These are phyloP conservation scores for Schwanniomyces pseudopolymorphus DNA, from an alignment of 805 yeast genomes.

Conservation along the genomic window DNA sequence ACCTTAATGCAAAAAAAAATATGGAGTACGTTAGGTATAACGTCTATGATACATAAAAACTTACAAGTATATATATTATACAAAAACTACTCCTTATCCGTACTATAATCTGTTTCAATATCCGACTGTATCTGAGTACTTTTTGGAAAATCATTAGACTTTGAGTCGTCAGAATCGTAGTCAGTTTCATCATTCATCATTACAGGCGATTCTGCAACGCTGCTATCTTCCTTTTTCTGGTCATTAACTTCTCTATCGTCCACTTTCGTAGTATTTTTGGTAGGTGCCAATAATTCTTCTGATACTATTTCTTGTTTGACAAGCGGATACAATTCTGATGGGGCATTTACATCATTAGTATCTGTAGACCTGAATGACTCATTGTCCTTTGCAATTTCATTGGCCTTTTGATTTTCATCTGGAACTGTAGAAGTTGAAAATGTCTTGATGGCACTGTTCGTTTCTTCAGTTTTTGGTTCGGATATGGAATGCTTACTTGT, in stretches of 20 bases:
- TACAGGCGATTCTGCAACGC: not conserved
- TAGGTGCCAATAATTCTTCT: not conserved
- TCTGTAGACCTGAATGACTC: not conserved
- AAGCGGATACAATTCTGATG: not conserved
- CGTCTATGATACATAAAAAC: not conserved
- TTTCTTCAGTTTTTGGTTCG: not conserved
- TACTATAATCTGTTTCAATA: constrained; percentile 10
- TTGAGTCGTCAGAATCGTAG: not conserved
- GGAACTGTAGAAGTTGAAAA: not conserved
- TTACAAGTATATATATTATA: not conserved
- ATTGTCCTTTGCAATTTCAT: not conserved
- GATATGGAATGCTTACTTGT: not conserved
- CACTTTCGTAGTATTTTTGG: not conserved
- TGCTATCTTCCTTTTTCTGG: not conserved
- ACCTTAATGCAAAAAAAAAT: not conserved
- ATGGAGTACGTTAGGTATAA: not conserved
- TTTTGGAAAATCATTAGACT: not conserved
- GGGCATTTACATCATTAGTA: not conserved
- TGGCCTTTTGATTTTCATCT: not conserved
- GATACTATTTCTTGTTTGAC: not conserved
- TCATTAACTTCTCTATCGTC: not conserved
- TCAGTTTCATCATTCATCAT: not conserved
- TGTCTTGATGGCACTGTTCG: not conserved
- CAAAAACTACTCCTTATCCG: not conserved
- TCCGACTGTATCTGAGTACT: constrained; percentile 1